Evolutionary conservation across 306 rosid genomes (phyloP).

Genomic region (Nissolia schottii): DNA sequence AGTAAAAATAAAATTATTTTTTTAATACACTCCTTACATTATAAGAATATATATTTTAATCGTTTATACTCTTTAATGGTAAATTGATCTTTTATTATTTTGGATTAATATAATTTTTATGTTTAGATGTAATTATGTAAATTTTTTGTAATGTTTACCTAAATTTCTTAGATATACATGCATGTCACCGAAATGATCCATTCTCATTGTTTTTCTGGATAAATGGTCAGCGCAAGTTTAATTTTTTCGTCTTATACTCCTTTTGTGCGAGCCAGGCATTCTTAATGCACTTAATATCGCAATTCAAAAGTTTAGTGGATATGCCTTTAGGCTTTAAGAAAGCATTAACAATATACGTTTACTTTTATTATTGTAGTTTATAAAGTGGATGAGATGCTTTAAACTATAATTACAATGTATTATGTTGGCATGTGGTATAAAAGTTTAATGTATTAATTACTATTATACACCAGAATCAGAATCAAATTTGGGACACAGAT

Average conservation of each 20-base stretch:
- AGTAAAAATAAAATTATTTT: no score
- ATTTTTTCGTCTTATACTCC: neutral
- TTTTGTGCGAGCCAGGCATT: neutral
- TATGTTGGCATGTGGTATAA: neutral
- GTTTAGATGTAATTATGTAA: no score
- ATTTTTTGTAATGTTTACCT: no score
- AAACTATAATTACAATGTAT: neutral
- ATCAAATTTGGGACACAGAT: constrained; percentile 4
- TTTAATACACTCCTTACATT: no score
- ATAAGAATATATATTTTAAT: no score
- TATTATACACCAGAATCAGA: neutral
- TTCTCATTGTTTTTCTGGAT: neutral
- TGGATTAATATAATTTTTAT: no score
- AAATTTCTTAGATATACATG: no score
- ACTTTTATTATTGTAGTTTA: neutral
- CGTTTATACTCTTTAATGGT: no score
- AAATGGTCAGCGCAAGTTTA: neutral
- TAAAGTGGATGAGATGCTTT: constrained; percentile 26
- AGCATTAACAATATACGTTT: neutral
- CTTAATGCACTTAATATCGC: constrained; percentile 5
- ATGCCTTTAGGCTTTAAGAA: neutral
- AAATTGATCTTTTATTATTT: no score
- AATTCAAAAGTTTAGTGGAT: neutral
- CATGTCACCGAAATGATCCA: no score
- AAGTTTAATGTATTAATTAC: no score